Evolutionary conservation across 257 asterid species (phyloP).

Genomic region (Petrea volubilis): DNA sequence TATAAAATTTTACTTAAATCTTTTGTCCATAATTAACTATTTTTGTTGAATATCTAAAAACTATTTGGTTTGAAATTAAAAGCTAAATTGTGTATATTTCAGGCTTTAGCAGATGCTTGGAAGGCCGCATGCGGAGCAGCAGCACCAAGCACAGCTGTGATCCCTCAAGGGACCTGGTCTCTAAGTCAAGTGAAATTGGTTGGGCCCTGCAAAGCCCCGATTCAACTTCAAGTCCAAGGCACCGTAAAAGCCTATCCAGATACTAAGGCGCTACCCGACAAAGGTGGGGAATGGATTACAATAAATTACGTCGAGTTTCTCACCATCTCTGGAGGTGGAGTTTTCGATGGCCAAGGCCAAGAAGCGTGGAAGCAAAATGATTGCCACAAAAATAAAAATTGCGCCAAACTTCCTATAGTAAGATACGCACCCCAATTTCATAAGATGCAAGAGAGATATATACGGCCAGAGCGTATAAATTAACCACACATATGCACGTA

Average conservation of each 20-base stretch:
- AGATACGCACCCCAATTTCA: background rate
- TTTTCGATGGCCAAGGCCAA: conserved; percentile 47
- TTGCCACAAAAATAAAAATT: conserved; percentile 29
- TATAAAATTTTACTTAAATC: background rate
- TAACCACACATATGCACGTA: background rate
- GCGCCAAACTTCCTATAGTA: conserved; percentile 41
- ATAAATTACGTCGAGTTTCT: conserved; percentile 36
- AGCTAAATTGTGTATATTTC: background rate
- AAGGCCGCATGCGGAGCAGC: conserved; percentile 31
- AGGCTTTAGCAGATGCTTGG: conserved; percentile 57
- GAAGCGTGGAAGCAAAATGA: conserved; percentile 47
- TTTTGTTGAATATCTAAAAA: background rate
- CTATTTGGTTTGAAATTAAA: no score
- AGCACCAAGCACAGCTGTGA: conserved; percentile 22
- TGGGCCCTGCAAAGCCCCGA: conserved; percentile 23
- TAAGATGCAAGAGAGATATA: background rate
- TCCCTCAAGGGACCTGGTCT: conserved; percentile 38
- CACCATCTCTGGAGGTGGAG: conserved; percentile 49
- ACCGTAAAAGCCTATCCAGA: conserved; percentile 36
- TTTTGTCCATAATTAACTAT: no score
- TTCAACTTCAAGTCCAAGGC: conserved; percentile 43
- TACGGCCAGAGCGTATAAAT: no score
- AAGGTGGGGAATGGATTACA: conserved; percentile 41
- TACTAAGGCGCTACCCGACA: conserved; percentile 11
- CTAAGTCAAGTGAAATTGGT: conserved; percentile 24